Base-by-base conservation (phyloP, 805 yeast species). In the Barnettozyma vustinii region DNA sequence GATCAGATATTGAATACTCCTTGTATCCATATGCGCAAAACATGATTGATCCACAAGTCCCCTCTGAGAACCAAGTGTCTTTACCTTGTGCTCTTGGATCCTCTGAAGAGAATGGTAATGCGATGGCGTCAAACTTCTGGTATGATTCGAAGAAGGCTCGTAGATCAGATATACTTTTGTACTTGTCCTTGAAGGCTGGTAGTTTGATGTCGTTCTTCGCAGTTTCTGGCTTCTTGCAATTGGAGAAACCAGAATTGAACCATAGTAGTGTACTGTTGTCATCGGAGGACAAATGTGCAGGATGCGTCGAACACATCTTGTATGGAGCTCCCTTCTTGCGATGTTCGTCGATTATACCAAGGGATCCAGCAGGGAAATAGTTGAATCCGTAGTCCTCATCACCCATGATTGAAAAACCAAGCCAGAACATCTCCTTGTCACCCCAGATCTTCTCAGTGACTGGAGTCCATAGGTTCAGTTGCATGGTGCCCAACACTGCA, bases 341-440 rank as follows among this genome's bases (percentile, higher is more conserved):
- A 4, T 7, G 5, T 1, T 13, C 9, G 20, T 47, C 55, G 10
- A 51, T 64, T 69, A 13, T 64, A 12, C 87, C 88, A 2, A 76
- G 74, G 20, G 81, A 70, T 2, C 81, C 85, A 1, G 85, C 85
- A 18, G 76, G 69, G 55, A 71, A 63, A 9, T 63, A 49, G 56
- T 81, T 82, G 60, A 82, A 76, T 32, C 61, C 64, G 54, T 79
- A 80, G 20, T 65, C 60, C 50, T 79, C 81, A 58, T 80, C 78
- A 9, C 87, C 82, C 49, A 72, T 69, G 48, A 74, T 63, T 27
- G 76, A 73, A 62, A 79, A 68, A 2, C 82, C 83, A 18, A 82
- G 60, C 88, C 88, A 82, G 55, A 80, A 77, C 55, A 81, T 67
- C 57, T 82, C 88, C 52, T 82, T 82, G 53, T 82, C 88, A 21